Percentiles rank a stretch among this genome's conserved stretches.
Evolutionary conservation across 2,329 filamentous ascomycete genomes (phyloP).

Genomic region (Malbranchea zuffiana): DNA sequence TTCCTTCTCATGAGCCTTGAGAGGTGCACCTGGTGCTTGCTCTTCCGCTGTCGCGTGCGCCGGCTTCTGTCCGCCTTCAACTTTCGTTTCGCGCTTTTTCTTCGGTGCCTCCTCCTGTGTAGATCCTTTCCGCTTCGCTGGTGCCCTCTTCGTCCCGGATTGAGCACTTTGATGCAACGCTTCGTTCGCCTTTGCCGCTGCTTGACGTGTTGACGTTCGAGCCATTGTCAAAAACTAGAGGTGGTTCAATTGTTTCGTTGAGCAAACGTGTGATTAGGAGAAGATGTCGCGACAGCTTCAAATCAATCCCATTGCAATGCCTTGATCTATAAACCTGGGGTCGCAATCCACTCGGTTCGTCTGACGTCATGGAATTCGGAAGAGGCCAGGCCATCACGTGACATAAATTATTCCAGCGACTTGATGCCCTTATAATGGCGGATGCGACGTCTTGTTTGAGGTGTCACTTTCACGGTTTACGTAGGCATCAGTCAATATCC

Average conservation of each 20-base stretch:
- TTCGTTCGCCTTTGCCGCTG: conserved; percentile 35
- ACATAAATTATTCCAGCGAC: no score
- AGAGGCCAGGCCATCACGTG: conserved; percentile 1
- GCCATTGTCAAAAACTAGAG: conserved; percentile 14
- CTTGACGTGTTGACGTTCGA: conserved; percentile 33
- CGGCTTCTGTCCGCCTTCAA: conserved; percentile 8
- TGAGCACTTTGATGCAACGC: conserved; percentile 28
- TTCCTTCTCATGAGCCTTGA: conserved; percentile 18
- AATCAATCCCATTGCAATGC: no score
- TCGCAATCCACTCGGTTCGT: no score
- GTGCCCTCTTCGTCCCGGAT: conserved; percentile 19
- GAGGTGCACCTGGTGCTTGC: conserved; percentile 10
- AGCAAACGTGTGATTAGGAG: no score
- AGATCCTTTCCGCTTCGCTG: conserved; percentile 33
- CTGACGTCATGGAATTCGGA: conserved; percentile 6
- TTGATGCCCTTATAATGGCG: no score
- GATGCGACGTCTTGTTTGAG: no score
- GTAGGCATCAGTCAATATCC: conserved; percentile 8
- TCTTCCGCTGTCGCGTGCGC: conserved; percentile 3
- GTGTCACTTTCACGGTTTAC: no score
- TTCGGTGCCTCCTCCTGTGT: conserved; percentile 18
- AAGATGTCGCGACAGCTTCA: no score
- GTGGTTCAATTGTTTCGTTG: no score
- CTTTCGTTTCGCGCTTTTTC: conserved; percentile 31
- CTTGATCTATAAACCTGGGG: no score